Base-by-base conservation (phyloP, 2,329 filamentous ascomycete species). In the Biscogniauxia marginata region DNA sequence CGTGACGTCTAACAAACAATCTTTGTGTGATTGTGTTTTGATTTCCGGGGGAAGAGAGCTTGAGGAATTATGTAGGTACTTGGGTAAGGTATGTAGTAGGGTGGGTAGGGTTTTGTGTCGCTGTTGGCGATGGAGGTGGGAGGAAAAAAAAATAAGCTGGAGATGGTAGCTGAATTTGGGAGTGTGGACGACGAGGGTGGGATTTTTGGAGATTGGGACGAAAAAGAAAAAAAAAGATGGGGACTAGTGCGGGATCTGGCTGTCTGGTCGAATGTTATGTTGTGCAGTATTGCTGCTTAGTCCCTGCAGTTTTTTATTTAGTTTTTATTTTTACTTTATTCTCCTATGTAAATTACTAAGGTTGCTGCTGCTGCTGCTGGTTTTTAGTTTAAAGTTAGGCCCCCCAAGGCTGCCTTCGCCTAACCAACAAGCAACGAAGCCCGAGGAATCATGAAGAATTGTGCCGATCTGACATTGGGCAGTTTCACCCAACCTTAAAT, bases 211-310 rank as follows among this genome's bases (percentile, higher is more conserved):
- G 30, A 39, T 39, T 39, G 30, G 30, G 11, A 39, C n/a, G 44
- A 46, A 52, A 23, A 53, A 50, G 47, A 48, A 46, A 52, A 23
- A 53, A 50, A 48, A 57, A 50, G 55, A 44, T 30, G 49, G 43
- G 45, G 20, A 49, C 49, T 53, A 16, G 30, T 39, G 30, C 30
- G 30, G 30, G 30, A 39, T 39, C 30, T 39, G 30, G 50, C 47
- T 47, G 25, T 39, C 30, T 39, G 30, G 50, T 50, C 50, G 25
- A 50, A 43, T 43, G 24, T 52, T 57, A 43, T 43, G 24, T 52
- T 57, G 51, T 30, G 49, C 30, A 22, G 39, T 39, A 18, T 23
- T 34, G 30, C n/a, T 43, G 23, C n/a, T 21, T 19, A 43, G 49
- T 6, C 19, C 23, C 25, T 49, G 46, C 22, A 2, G 22, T 19